Percentiles rank a stretch among this genome's conserved stretches.
Conservation (phyloP, 768 basidiomycete genomes). For the Pleurotus platypus region DNA sequence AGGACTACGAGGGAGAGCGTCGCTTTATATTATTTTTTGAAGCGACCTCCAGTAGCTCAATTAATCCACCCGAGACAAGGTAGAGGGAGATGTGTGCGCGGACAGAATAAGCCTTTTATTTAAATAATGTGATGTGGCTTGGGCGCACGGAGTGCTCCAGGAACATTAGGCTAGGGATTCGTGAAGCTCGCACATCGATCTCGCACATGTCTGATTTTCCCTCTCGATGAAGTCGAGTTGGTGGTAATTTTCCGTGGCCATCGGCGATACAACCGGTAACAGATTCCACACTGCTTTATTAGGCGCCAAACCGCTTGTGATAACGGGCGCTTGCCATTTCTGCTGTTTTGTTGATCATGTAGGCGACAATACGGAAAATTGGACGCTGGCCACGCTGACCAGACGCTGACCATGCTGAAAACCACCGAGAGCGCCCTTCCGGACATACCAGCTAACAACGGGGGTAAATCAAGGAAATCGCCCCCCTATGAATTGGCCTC, state of each 20-base stretch:
- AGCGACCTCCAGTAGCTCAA: slow-evolving; percentile 6
- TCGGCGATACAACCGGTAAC: slow-evolving; percentile 4
- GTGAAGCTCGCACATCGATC: slow-evolving; percentile 5
- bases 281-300: neutral
- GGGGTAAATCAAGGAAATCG: no score
- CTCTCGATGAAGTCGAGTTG: slow-evolving; percentile 1
- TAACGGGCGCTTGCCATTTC: no score
- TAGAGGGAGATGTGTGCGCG: neutral
- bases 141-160: slow-evolving; percentile 1
- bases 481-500: neutral
- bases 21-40: slow-evolving; percentile 22
- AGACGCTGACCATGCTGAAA: neutral
- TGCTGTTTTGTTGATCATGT: no score
- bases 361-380: no score
- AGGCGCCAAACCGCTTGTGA: no score
- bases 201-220: slow-evolving; percentile 3
- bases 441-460: neutral
- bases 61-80: slow-evolving; percentile 8
- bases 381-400: no score
- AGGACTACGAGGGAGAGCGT: slow-evolving; percentile 18
- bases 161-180: slow-evolving; percentile 5
- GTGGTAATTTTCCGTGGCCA: slow-evolving; percentile 10
- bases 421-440: neutral
- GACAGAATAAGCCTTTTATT: neutral
- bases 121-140: slow-evolving; percentile 1